Evolutionary conservation across 768 basidiomycete genomes (phyloP), one percentile per base, ranked within the genome.

Genomic region (Nevesoporus exiguus): DNA sequence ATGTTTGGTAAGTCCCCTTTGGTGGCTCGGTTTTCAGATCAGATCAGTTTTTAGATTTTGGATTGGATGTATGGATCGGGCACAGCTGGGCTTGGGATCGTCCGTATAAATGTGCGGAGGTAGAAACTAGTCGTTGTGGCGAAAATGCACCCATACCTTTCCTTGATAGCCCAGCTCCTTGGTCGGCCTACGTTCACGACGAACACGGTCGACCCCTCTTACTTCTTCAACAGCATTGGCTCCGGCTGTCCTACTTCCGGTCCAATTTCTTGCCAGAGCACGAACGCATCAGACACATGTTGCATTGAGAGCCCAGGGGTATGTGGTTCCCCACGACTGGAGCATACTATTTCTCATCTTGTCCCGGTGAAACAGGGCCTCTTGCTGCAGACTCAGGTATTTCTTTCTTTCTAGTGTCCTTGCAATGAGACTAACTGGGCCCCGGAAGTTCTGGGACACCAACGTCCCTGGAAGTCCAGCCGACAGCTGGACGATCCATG

Each of bases 401-500:
- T 37, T 17, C 19, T 43, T n/a, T 33, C 13, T 11, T 40, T 24
- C 8, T 4, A 8, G 29, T 6, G 37, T 37, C 8, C 1, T 30
- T 15, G 7, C 2, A 5, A 36, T n/a, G 31, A 9, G 3, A 6
- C 51, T 63, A 49, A 66, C 22, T 17, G 33, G 8, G 8, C 27
- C 5, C 52, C 24, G 9, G 14, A 65, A 86, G 82, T 86, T 88
- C 69, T 90, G 88, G 87, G 86, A 90, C 56, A 85, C 82, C 1
- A 65, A 81, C 42, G 82, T 85, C 0, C 71, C 76, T 0, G 82
- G 81, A 25, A 85, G 88, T 5, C 88, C 86, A 3, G 61, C 61
- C 11, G 65, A 87, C 61, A 84, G 82, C 63, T 90, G 88, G 86
- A 90, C 86, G 0, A 83, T 88, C 47, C 86, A 88, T 52, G 85